phyloP scores from a whole-genome alignment of 345 rosid genomes.

The Hirschfeldia incana region DNA sequence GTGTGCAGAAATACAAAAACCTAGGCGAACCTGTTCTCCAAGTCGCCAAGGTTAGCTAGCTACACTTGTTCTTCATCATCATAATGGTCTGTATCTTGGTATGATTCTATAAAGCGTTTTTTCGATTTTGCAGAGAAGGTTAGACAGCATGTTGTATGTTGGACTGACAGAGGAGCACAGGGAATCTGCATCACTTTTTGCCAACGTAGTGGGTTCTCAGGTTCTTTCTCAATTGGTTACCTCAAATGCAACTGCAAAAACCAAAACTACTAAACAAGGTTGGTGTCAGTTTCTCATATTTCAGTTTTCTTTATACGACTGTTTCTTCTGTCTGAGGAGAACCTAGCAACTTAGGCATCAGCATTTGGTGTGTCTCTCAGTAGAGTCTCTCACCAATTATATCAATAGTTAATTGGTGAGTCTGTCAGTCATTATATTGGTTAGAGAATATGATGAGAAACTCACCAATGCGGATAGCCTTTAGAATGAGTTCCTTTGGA shows the following conservation, averaged over 20 bases:
- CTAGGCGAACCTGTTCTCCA: slow-evolving; percentile 78
- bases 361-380: too few relatives aligned
- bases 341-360: background rate
- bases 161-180: slow-evolving; percentile 92
- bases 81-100: background rate
- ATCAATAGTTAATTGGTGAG: background rate
- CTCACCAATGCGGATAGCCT: background rate
- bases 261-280: slow-evolving; percentile 31
- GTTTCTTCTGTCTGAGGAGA: slow-evolving; percentile 12
- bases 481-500: slow-evolving; percentile 8
- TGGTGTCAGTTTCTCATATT: slow-evolving; percentile 29
- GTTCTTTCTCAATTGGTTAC: slow-evolving; percentile 65
- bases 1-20: slow-evolving; percentile 66
- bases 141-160: slow-evolving; percentile 88
- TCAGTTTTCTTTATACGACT: background rate
- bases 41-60: slow-evolving; percentile 78
- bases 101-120: slow-evolving; percentile 40
- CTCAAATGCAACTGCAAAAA: slow-evolving; percentile 41
- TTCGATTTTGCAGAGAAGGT: slow-evolving; percentile 82
- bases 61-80: slow-evolving; percentile 19
- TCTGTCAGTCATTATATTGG: background rate
- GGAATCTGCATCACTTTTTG: slow-evolving; percentile 95
- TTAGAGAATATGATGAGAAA: background rate
- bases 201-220: slow-evolving; percentile 89
- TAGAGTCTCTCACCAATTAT: background rate